Conservation (phyloP, 192 early-diverging fungal genomes). For the Entomortierella parvispora region DNA sequence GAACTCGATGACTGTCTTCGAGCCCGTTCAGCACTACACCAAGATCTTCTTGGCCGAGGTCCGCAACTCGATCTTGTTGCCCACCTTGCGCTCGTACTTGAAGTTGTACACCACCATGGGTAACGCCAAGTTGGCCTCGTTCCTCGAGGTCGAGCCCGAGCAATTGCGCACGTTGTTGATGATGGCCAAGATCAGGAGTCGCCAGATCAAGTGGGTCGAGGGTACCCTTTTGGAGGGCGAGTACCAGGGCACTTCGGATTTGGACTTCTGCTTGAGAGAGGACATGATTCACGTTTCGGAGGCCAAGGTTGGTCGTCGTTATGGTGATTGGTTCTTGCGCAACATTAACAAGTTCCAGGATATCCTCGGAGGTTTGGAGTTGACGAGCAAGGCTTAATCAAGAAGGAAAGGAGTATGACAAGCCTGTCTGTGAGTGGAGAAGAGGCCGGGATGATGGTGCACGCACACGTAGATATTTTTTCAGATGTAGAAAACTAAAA, state of each 20-base stretch:
- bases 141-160: conserved; percentile 84
- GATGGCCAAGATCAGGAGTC: conserved; percentile 94
- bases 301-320: conserved; percentile 90
- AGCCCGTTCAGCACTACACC: conserved; percentile 84
- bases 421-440: too few species aligned
- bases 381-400: conserved; percentile 37
- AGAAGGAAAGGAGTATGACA: too few species aligned
- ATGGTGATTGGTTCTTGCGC: conserved; percentile 96
- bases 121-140: conserved; percentile 86
- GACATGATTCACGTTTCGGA: conserved; percentile 97
- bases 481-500: too few species aligned
- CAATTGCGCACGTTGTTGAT: conserved; percentile 88
- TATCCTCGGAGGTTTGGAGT: conserved; percentile 47
- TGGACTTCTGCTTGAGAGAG: conserved; percentile 94
- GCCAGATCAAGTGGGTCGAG: conserved; percentile 84
- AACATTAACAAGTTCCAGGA: conserved; percentile 93
- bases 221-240: conserved; percentile 91
- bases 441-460: too few species aligned
- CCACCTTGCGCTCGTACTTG: conserved; percentile 92
- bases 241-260: conserved; percentile 80
- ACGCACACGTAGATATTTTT: too few species aligned
- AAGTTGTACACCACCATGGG: conserved; percentile 96
- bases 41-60: conserved; percentile 90
- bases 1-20: conserved; percentile 54
- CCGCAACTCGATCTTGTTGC: conserved; percentile 83